A percentile compares a stretch with the other conserved stretches of the same genome.
These are phyloP conservation scores for Sarocladium kiliense DNA, from an alignment of 2,329 filamentous ascomycete species.

Conservation along the genomic window DNA sequence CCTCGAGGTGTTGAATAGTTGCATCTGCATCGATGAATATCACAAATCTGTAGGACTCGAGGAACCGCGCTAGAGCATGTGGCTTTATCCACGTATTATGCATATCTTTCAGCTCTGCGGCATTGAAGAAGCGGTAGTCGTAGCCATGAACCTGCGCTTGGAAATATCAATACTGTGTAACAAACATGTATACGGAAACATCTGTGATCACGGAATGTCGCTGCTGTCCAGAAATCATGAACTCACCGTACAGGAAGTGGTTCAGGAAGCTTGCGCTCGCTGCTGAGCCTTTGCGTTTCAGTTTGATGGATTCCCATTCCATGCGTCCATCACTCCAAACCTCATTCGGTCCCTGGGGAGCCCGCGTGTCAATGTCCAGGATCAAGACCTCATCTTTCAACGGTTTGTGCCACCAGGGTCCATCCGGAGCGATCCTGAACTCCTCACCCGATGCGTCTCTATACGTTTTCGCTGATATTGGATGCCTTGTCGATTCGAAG, in stretches of 20 bases:
- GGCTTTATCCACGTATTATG: slow-evolving; percentile 42
- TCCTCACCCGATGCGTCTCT: neutral
- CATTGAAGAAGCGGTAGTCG: slow-evolving; percentile 41
- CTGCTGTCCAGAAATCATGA: neutral
- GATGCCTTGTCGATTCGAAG: neutral
- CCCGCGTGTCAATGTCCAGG: slow-evolving; percentile 8
- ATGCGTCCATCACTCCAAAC: neutral
- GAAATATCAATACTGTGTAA: slow-evolving; percentile 15
- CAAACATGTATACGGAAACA: slow-evolving; percentile 15
- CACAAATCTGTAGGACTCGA: slow-evolving; percentile 34
- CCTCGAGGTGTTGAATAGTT: slow-evolving; percentile 32
- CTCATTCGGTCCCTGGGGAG: neutral
- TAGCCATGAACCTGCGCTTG: slow-evolving; percentile 38
- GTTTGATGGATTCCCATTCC: neutral
- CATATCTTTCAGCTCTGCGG: slow-evolving; percentile 32
- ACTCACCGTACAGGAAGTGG: slow-evolving; percentile 31
- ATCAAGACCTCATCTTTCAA: slow-evolving; percentile 5
- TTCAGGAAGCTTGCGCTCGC: slow-evolving; percentile 24
- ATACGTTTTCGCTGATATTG: neutral
- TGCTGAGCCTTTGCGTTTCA: neutral
- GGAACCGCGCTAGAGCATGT: slow-evolving; percentile 29
- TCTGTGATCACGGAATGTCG: neutral
- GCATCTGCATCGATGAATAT: slow-evolving; percentile 40
- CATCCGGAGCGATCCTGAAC: neutral
- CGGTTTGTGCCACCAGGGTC: neutral